Base-by-base conservation (phyloP, 306 rosid species). In the Abrus precatorius region DNA sequence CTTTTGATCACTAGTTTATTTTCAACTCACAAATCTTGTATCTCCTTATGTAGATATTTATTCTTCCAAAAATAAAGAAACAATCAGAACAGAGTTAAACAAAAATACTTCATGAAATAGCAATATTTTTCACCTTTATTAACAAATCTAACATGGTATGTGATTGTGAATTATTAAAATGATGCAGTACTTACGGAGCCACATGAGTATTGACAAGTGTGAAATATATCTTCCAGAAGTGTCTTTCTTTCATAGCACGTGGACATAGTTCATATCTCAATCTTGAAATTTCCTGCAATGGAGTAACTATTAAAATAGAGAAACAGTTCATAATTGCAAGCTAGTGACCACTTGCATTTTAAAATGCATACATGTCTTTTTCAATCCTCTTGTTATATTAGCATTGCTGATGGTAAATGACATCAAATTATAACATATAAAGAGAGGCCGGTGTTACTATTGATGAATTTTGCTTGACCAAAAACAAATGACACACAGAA, bases 231-330 rank as follows among this genome's bases (percentile, higher is more conserved):
- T 85, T 94, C 98, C 98, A 94, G 85, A 94, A 94, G 85, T 79
- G 78, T 77, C 93, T 75, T 81, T 94, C 98, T 80, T 92, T 94
- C 98, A 94, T 94, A 60, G 75, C 63, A 52, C 98, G 97, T 1
- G 98, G 98, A 56, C 98, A 94, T 74, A 94, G 68, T 69, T 93
- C 99, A 85, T 93, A 95, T 89, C 99, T 92, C 88, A 96, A 88
- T 87, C 90, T 92, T 59, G 98, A 96, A 79, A 93, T 93, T 84
- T 92, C 97, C 99, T 93, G 91, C 63, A 83, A 82, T 27, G 65
- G 61, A 76, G 86, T n/a, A 84, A 61, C 44, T 78, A 67, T 59
- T 53, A 59, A 49, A 79, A 60, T 79, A 33, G 56, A 70, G 64
- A 28, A 70, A 5, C 1, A 29, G 1, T 68, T 41, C 10, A 49